Evolutionary conservation across 306 rosid genomes (phyloP), one percentile per base, ranked within the genome.

Genomic region (Lablab purpureus): DNA sequence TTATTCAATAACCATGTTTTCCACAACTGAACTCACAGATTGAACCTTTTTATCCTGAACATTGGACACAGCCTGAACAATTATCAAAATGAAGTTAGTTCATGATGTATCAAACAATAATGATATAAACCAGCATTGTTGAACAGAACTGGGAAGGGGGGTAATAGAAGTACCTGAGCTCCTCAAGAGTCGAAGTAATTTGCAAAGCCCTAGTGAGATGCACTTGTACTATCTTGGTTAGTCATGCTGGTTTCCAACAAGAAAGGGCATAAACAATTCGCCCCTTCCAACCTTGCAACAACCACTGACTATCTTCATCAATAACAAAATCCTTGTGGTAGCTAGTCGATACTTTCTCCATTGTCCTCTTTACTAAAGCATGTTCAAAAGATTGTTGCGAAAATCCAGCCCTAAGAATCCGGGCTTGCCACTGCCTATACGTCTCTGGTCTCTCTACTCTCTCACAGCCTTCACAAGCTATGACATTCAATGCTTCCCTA

Each of bases 201-300:
- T 67, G 67, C 60, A 78, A 74, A 67, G 80, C 65, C 45, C 64
- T 30, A 13, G 65, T 64, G 71, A 74, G 50, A 69, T 74, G 77
- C 18, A n/a, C 36, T 15, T 14, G 68, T 14, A 32, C 71, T 23
- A 18, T 65, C 63, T 56, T 56, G 64, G 67, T 66, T 76, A 30
- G 73, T 70, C 79, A 78, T 62, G 88, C 83, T 46, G 98, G 96
- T 77, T 81, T 91, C 99, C 99, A 93, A 52, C 91, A 84, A 60
- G 98, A 93, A 59, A 93, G 83, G 23, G 98, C 97, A 27, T 51
- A 96, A 34, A 88, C 70, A 19, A 89, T 96, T 71, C 99, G 80
- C 72, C 99, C 99, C 78, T 96, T 96, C 99, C 99, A 96, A 76
- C 99, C 99, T 84, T 91, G 98, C 81, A 96, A 83, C 79, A 96